A percentile compares a stretch with the other conserved stretches of the same genome.
phyloP scores from a whole-genome alignment of 768 basidiomycete genomes.

The Neoboletus magnificus region DNA sequence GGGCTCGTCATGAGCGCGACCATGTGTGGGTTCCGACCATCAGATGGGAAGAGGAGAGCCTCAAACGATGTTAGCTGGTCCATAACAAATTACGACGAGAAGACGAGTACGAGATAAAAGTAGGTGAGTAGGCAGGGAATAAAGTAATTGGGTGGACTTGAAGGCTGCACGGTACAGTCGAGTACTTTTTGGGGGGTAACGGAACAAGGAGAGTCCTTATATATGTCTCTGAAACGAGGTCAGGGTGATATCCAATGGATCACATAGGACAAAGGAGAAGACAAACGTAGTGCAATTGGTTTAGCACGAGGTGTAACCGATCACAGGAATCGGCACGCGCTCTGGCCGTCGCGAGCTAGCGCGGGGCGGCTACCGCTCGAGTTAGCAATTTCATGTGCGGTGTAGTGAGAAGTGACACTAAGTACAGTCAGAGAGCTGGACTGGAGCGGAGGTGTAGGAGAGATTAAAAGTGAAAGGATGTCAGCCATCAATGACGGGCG shows the following conservation, averaged over 20 bases:
- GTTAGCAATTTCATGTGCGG: slow-evolving; percentile 16
- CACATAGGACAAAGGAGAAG: slow-evolving; percentile 22
- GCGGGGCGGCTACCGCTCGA: slow-evolving; percentile 1
- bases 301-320: slow-evolving; percentile 38
- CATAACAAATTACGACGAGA: slow-evolving; percentile 40
- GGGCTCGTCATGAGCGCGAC: slow-evolving; percentile 75
- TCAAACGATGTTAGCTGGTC: slow-evolving; percentile 62
- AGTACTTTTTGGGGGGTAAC: slow-evolving; percentile 17
- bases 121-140: slow-evolving; percentile 18
- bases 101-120: slow-evolving; percentile 15
- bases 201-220: slow-evolving; percentile 21
- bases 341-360: slow-evolving; percentile 5
- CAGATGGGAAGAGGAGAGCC: slow-evolving; percentile 75
- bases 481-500: slow-evolving; percentile 13
- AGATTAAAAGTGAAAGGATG: slow-evolving; percentile 5
- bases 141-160: slow-evolving; percentile 15
- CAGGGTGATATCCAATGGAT: slow-evolving; percentile 29
- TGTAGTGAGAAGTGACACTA: slow-evolving; percentile 6
- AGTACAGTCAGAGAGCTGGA: neutral
- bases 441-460: slow-evolving; percentile 1
- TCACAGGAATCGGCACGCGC: slow-evolving; percentile 17
- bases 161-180: slow-evolving; percentile 21
- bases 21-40: slow-evolving; percentile 70
- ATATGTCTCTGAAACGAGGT: slow-evolving; percentile 40
- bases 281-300: slow-evolving; percentile 26